These are phyloP conservation scores for Cunninghamia lanceolata DNA, from an alignment of 75 land plant species.

Conservation along the genomic window DNA sequence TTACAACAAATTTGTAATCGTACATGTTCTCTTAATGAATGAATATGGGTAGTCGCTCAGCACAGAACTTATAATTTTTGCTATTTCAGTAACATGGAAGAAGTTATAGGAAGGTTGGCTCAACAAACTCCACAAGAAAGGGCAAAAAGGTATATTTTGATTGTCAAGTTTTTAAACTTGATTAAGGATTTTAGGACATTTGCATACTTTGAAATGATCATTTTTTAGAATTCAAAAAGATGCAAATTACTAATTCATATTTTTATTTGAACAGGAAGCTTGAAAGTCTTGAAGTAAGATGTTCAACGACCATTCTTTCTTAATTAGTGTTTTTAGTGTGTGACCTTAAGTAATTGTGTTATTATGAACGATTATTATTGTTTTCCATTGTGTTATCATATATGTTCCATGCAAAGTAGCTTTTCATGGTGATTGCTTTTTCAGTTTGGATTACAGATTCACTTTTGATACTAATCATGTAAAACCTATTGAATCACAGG, in stretches of 20 bases:
- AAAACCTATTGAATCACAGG: constrained; percentile 29
- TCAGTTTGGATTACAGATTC: neutral
- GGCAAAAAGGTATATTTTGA: constrained; percentile 50
- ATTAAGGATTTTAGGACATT: neutral
- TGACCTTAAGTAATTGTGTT: neutral
- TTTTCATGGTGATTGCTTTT: neutral
- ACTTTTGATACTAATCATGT: neutral
- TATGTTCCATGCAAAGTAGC: neutral
- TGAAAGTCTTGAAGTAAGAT: constrained; percentile 70
- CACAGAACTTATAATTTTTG: neutral
- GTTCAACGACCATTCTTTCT: neutral
- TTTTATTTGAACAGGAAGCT: constrained; percentile 50
- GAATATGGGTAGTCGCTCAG: neutral
- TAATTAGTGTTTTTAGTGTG: neutral
- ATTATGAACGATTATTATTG: too few relatives aligned
- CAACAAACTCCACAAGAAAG: constrained; percentile 73
- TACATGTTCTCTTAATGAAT: neutral
- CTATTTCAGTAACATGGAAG: constrained; percentile 49
- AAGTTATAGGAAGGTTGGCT: constrained; percentile 57
- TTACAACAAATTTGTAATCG: neutral
- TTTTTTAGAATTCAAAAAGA: neutral
- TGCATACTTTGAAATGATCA: neutral
- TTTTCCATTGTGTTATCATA: neutral
- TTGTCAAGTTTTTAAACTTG: neutral
- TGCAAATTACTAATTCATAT: neutral